These are phyloP conservation scores for Scutellaria barbata DNA, from an alignment of 257 asterid species.

Conservation along the genomic window DNA sequence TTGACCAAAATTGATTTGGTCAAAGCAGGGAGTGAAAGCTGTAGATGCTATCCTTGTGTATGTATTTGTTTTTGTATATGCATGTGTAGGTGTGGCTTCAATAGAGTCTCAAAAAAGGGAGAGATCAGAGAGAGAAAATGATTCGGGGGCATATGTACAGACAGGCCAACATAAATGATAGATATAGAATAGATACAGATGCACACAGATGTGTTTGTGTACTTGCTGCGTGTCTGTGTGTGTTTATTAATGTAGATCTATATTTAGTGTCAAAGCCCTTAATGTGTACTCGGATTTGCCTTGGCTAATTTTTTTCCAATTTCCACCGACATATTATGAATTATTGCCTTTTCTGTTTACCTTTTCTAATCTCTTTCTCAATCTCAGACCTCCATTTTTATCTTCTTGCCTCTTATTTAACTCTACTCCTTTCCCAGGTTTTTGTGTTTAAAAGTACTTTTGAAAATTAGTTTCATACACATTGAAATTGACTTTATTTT, in stretches of 20 bases:
- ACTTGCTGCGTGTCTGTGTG: conserved; percentile 10
- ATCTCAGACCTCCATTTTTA: too few relatives aligned
- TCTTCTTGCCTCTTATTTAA: too few relatives aligned
- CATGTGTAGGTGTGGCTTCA: conserved; percentile 43
- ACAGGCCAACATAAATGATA: conserved; percentile 40
- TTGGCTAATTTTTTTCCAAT: conserved; percentile 25
- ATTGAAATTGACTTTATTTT: too few relatives aligned
- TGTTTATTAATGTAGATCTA: conserved; percentile 38
- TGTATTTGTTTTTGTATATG: conserved; percentile 36
- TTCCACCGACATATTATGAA: conserved; percentile 48
- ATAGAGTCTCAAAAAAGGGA: conserved; percentile 34
- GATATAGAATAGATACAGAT: conserved; percentile 45
- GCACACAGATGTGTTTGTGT: conserved; percentile 35
- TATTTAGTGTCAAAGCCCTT: conserved; percentile 27
- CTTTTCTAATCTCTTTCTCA: not conserved
- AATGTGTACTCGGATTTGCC: conserved; percentile 29
- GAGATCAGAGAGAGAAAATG: conserved; percentile 41
- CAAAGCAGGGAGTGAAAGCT: conserved; percentile 46
- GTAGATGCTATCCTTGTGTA: conserved; percentile 42
- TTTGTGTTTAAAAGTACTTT: too few relatives aligned
- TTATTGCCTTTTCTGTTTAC: conserved; percentile 24
- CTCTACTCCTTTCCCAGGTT: too few relatives aligned
- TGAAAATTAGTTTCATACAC: too few relatives aligned
- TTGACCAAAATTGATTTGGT: conserved; percentile 51
- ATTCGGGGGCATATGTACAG: conserved; percentile 45